These are phyloP conservation scores for Pelargonium cotyledonis DNA, from an alignment of 441 rosid species.

Conservation along the genomic window DNA sequence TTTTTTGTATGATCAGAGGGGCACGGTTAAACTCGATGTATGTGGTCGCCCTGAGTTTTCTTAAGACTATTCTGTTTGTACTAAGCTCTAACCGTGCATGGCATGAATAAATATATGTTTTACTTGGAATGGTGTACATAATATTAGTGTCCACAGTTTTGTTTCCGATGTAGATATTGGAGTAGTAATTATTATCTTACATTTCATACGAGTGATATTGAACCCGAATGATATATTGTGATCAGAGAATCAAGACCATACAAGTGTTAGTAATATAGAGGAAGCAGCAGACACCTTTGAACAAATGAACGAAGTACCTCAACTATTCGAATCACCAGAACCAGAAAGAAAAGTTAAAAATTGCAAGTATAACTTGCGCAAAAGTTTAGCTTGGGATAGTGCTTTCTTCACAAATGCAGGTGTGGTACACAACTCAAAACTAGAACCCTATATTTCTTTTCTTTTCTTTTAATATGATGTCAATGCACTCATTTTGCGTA, in stretches of 20 bases:
- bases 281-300: slow-evolving; percentile 20
- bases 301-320: slow-evolving; percentile 29
- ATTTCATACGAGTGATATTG: not conserved
- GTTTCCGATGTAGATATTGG: not conserved
- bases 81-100: too few relatives aligned
- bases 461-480: not conserved
- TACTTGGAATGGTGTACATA: not conserved
- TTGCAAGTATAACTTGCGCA: slow-evolving; percentile 60
- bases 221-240: slow-evolving; percentile 13
- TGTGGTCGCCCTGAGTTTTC: too few relatives aligned
- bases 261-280: slow-evolving; percentile 20
- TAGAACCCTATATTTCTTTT: not conserved
- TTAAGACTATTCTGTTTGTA: too few relatives aligned
- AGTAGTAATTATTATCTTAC: not conserved
- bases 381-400: slow-evolving; percentile 93
- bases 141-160: not conserved
- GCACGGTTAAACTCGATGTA: too few relatives aligned
- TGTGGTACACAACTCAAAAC: slow-evolving; percentile 15
- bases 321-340: slow-evolving; percentile 38
- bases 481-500: not conserved
- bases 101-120: too few relatives aligned
- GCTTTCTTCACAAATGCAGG: slow-evolving; percentile 95
- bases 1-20: too few relatives aligned
- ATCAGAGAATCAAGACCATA: slow-evolving; percentile 31
- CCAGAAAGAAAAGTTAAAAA: slow-evolving; percentile 28